phyloP scores from a whole-genome alignment of 306 rosid species.

The Prunus salicina region DNA sequence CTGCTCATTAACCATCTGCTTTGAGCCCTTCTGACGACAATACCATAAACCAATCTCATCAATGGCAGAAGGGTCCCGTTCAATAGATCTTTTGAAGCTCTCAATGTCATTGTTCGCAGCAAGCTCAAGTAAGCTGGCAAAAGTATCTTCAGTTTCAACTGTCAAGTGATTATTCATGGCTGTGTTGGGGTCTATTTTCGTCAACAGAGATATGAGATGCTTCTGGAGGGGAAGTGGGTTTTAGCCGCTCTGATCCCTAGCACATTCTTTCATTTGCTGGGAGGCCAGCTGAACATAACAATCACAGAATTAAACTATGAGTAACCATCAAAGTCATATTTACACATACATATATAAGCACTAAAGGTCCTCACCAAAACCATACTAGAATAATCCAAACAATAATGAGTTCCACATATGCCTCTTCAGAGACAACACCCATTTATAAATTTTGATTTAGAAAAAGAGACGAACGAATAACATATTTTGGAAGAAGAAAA shows the following conservation, averaged over 20 bases:
- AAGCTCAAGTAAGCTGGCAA: slow-evolving; percentile 80
- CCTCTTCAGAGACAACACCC: not conserved
- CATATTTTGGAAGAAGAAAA: not conserved
- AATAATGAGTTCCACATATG: slow-evolving; percentile 1
- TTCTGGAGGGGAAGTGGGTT: slow-evolving; percentile 19
- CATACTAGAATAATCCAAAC: not conserved
- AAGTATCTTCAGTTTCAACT: slow-evolving; percentile 71
- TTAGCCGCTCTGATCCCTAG: slow-evolving; percentile 48
- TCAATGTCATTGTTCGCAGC: slow-evolving; percentile 76
- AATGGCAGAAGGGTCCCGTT: slow-evolving; percentile 61
- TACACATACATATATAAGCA: not conserved
- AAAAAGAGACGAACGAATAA: not conserved
- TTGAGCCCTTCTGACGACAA: slow-evolving; percentile 75
- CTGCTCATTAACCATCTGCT: slow-evolving; percentile 79
- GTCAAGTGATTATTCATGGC: slow-evolving; percentile 80
- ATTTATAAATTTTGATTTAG: not conserved
- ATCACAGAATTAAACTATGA: not conserved
- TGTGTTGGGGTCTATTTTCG: slow-evolving; percentile 21
- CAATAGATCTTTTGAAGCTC: slow-evolving; percentile 61
- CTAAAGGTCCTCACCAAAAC: not conserved
- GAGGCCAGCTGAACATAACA: slow-evolving; percentile 28
- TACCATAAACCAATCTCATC: slow-evolving; percentile 91
- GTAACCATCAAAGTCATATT: not conserved
- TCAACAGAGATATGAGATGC: slow-evolving; percentile 17
- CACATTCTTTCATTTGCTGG: slow-evolving; percentile 52